A percentile compares a stretch with the other conserved stretches of the same genome.
Evolutionary conservation across 2,329 filamentous ascomycete species (phyloP).

Genomic region (Phaeomoniella chlamydospora): DNA sequence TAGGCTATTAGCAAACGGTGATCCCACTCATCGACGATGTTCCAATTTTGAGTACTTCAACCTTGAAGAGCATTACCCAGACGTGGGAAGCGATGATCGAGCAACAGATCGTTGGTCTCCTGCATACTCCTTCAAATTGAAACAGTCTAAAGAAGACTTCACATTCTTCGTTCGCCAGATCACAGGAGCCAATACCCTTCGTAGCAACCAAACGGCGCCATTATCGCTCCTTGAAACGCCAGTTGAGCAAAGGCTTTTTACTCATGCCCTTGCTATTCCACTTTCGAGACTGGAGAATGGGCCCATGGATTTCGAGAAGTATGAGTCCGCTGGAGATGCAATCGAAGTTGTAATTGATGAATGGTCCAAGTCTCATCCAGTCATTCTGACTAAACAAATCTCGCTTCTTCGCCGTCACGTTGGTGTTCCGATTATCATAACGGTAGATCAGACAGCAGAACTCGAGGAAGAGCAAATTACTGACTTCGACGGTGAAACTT

Average conservation of each 20-base stretch:
- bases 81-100: conserved; percentile 14
- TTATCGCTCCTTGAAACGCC: conserved; percentile 46
- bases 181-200: conserved; percentile 35
- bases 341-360: conserved; percentile 46
- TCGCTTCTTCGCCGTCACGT: conserved; percentile 42
- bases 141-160: conserved; percentile 44
- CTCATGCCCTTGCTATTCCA: conserved; percentile 23
- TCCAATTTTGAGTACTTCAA: conserved; percentile 34
- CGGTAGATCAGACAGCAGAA: conserved; percentile 27
- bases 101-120: conserved; percentile 25
- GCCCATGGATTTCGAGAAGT: conserved; percentile 29
- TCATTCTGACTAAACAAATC: conserved; percentile 39
- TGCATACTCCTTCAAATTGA: conserved; percentile 32
- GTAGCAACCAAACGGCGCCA: conserved; percentile 42
- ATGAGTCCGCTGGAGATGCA: conserved; percentile 45
- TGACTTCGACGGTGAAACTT: conserved; percentile 9
- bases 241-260: conserved; percentile 39
- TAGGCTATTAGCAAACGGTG: conserved; percentile 26
- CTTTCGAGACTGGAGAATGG: conserved; percentile 19
- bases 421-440: conserved; percentile 41
- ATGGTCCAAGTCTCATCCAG: conserved; percentile 36
- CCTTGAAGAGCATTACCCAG: conserved; percentile 26
- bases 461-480: background rate
- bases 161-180: conserved; percentile 44
- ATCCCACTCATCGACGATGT: conserved; percentile 29